Evolutionary conservation across 768 basidiomycete genomes (phyloP), one percentile per base, ranked within the genome.

Genomic region (Trametes coccinea): DNA sequence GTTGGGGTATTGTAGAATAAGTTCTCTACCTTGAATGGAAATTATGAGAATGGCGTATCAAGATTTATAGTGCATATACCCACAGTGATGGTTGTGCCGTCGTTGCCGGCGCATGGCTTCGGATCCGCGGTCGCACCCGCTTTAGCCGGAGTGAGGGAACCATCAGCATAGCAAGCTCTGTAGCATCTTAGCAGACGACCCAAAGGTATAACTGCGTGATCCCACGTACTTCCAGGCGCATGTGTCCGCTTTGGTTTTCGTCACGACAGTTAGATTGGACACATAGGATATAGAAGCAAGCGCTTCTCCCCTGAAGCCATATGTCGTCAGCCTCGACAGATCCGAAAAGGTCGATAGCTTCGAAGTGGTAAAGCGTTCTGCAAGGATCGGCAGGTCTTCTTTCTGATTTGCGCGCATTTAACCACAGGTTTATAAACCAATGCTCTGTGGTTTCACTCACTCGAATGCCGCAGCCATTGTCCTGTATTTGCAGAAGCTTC

Each of bases 291-390:
- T 93, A 11, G 93, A 95, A 2, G 96, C 97, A 50, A 99, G 77
- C 0, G 97, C 97, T 76, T 99, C 97, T 31, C 97, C 96, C 53
- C 97, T 84, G 74, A 99, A 99, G 0, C 97, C 97, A 73, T 98
- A 98, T 0, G 96, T 98, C 2, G 83, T 80, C 39, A 99, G 80
- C n/a, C 79, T 80, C 37, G 87, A 85, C 56, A 99, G 73, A 70
- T 99, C 97, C 3, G 90, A 87, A 69, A 93, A 99, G 0, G 84
- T 84, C 1, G 86, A 83, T 4, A 99, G 76, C 70, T 98, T 99
- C 3, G 94, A 96, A 0, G 97, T 99, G 13, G 96, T 96, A 71
- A 96, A 98, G 5, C 97, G 82, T 72, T 95, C 91, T 43, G 96
- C 95, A 5, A 99, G 81, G 22, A 99, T 88, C 1, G 93, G 88